Evolutionary conservation across 345 rosid species (phyloP), one percentile per base, ranked within the genome.

Genomic region (Cardamine chenopodiifolia): DNA sequence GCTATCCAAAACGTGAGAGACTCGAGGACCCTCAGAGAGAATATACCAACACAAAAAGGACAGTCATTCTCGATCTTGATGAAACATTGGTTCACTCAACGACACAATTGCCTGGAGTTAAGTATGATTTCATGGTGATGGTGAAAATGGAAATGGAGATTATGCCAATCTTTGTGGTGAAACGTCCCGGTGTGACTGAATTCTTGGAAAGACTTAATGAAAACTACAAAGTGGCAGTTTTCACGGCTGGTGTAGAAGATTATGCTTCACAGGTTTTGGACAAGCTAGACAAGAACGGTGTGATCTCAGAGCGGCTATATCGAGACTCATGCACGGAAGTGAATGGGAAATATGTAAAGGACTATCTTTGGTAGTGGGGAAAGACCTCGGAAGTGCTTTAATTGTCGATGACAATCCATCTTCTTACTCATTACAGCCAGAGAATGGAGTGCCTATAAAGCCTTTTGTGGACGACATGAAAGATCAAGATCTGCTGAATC

Each of bases 401-500:
- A 90, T 91, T 10, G 90, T 94, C 3, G 97, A 94, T 39, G 99
- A 90, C 8, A 95, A 95, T 59, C 99, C 97, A 0, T 82, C 84
- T 66, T 81, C 92, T 25, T 91, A 90, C 70, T 34, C 64, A 8
- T 70, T 83, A 56, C 97, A 95, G 67, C 97, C 96, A 3, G 89
- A 87, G 48, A 95, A 89, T 58, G 97, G 93, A 0, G 80, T 95
- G 37, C 96, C 97, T 7, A 80, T 91, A 35, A 78, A 63, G 65
- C 87, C 92, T 2, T 91, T 90, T 35, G 63, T 81, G 7, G 90
- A 84, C 54, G 92, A 93, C 79, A 40, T 67, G 14, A 57, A 35
- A 2, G 97, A 91, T 57, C 65, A 48, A 23, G 93, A 91, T 81
- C 80, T 95, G 45, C 31, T 70, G 73, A 86, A 79, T 71, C 68